phyloP scores from a whole-genome alignment of 352 stramenopile species.

The Phytophthora sansomeana region DNA sequence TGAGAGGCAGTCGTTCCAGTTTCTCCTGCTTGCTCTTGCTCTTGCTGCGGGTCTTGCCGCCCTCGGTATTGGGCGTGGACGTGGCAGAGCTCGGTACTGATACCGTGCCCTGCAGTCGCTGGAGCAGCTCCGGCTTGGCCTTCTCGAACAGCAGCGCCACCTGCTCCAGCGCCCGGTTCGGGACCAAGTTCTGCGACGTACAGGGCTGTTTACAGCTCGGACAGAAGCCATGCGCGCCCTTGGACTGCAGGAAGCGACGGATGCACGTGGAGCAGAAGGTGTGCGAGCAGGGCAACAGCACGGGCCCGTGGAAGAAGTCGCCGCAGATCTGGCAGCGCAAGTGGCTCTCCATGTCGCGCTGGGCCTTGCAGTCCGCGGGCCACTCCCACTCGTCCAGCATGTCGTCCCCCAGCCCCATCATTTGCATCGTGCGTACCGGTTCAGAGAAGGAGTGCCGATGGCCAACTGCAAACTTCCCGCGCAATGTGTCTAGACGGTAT shows the following conservation, averaged over 20 bases:
- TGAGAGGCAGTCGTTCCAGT: slow-evolving; percentile 69
- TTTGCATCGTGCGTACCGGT: slow-evolving; percentile 13
- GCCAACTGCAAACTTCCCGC: background rate
- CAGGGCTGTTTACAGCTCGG: slow-evolving; percentile 84
- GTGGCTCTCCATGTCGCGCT: slow-evolving; percentile 77
- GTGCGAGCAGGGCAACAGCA: slow-evolving; percentile 81
- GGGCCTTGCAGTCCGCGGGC: slow-evolving; percentile 59
- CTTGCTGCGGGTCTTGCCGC: slow-evolving; percentile 14
- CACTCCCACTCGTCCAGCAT: slow-evolving; percentile 82
- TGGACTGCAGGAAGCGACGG: slow-evolving; percentile 78
- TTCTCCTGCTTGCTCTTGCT: slow-evolving; percentile 38
- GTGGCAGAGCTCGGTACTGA: slow-evolving; percentile 11
- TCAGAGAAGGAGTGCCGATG: background rate
- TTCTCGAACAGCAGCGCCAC: slow-evolving; percentile 72
- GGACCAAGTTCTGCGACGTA: slow-evolving; percentile 59
- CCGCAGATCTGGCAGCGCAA: slow-evolving; percentile 87
- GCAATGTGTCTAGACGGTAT: background rate
- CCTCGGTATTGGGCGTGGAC: slow-evolving; percentile 36
- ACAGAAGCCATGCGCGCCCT: slow-evolving; percentile 75
- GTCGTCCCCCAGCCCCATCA: slow-evolving; percentile 26
- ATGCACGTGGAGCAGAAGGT: slow-evolving; percentile 89
- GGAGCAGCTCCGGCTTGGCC: slow-evolving; percentile 75
- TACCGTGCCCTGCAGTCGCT: slow-evolving; percentile 34
- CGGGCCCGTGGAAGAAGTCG: slow-evolving; percentile 84
- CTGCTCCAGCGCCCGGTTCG: slow-evolving; percentile 81